Conservation (phyloP, 192 early-diverging fungal genomes). For the Gaertneriomyces sp. region DNA sequence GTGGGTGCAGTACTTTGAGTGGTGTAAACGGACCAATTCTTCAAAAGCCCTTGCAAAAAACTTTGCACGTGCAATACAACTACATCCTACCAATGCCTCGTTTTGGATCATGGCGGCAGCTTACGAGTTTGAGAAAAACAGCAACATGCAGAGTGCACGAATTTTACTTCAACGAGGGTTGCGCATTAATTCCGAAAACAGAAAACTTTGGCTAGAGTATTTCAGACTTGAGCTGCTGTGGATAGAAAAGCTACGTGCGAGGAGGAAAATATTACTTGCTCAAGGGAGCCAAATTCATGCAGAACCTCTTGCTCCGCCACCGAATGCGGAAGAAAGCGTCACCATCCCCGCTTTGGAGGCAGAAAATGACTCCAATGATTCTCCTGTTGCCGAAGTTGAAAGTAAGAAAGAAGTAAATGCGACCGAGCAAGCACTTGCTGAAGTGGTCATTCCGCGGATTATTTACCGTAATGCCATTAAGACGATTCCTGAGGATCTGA, state of each 20-base stretch:
- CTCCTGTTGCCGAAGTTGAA: constrained; percentile 15
- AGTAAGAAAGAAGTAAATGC: constrained; percentile 45
- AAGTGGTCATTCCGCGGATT: constrained; percentile 69
- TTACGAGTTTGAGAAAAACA: constrained; percentile 84
- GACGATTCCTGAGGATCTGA: constrained; percentile 64
- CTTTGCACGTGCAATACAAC: constrained; percentile 81
- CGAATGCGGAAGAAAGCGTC: constrained; percentile 26
- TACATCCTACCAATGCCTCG: constrained; percentile 73
- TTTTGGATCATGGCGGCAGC: constrained; percentile 91
- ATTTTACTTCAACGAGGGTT: constrained; percentile 82
- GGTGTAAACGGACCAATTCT: constrained; percentile 54
- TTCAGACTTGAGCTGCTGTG: constrained; percentile 89
- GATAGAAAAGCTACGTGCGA: constrained; percentile 77
- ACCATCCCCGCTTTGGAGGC: constrained; percentile 13
- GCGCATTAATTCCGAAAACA: constrained; percentile 69
- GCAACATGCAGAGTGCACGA: constrained; percentile 75
- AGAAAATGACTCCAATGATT: constrained; percentile 7
- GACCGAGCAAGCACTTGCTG: constrained; percentile 47
- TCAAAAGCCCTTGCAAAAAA: constrained; percentile 63
- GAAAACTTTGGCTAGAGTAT: constrained; percentile 86
- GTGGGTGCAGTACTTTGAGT: constrained; percentile 93
- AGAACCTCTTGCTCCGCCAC: constrained; percentile 20
- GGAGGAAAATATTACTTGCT: constrained; percentile 73
- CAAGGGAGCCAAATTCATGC: constrained; percentile 22
- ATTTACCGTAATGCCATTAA: constrained; percentile 79